Conservation (phyloP, 2,329 filamentous ascomycete genomes). For the Myriosclerotinia curreyana region DNA sequence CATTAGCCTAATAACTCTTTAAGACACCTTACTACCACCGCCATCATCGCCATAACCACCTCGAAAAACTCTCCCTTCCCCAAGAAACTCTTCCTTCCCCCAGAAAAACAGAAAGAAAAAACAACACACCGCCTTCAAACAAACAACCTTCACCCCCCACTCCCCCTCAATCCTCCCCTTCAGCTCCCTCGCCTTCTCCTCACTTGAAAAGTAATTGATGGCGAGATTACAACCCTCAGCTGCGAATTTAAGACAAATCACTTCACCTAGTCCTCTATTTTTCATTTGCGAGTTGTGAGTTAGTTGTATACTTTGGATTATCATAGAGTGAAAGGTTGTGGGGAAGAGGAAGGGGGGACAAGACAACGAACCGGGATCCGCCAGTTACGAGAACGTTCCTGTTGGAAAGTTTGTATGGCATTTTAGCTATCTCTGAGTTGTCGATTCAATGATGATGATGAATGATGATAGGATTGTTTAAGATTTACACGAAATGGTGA, state of each 20-base stretch:
- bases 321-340: neutral
- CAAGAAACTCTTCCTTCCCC: no score
- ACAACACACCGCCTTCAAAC: slow-evolving; percentile 53
- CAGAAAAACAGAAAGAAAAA: neutral
- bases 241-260: slow-evolving; percentile 60
- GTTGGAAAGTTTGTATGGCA: slow-evolving; percentile 61
- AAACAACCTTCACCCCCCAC: slow-evolving; percentile 51
- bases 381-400: slow-evolving; percentile 64
- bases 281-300: neutral
- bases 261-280: slow-evolving; percentile 59
- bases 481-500: neutral
- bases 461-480: neutral
- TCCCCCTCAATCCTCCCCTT: slow-evolving; percentile 48
- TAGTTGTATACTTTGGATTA: neutral
- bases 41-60: neutral
- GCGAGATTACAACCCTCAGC: slow-evolving; percentile 60
- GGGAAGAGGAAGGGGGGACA: neutral
- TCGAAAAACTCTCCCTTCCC: neutral
- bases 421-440: slow-evolving; percentile 37
- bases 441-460: neutral
- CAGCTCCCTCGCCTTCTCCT: slow-evolving; percentile 53
- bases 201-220: slow-evolving; percentile 61
- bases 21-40: neutral
- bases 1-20: neutral
- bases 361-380: slow-evolving; percentile 54